A percentile compares a stretch with the other conserved stretches of the same genome.
Evolutionary conservation across 306 rosid species (phyloP).

Genomic region (Oxytropis ochrocephala): DNA sequence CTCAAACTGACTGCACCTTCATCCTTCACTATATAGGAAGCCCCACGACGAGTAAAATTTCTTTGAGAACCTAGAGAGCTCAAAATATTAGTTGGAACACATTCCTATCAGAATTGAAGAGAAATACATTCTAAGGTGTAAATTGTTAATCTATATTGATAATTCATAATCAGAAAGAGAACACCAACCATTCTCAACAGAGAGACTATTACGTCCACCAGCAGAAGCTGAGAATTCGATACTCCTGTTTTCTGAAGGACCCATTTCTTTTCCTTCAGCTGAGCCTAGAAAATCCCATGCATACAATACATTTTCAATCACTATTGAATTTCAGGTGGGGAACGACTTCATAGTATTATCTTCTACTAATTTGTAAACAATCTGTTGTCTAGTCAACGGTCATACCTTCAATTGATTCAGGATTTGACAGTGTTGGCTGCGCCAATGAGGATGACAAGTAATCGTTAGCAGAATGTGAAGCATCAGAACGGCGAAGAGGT

Average conservation of each 20-base stretch:
- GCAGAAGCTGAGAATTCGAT: conserved; percentile 43
- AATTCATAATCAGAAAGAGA: conserved; percentile 2
- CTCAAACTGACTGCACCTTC: conserved; percentile 43
- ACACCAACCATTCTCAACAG: conserved; percentile 52
- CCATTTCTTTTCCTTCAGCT: conserved; percentile 41
- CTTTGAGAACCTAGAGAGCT: conserved; percentile 50
- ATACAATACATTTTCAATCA: conserved; percentile 13
- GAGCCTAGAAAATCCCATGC: conserved; percentile 20
- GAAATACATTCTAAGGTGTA: neutral
- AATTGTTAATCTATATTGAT: neutral
- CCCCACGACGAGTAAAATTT: conserved; percentile 69
- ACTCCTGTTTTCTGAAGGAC: conserved; percentile 37
- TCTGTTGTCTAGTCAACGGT: neutral
- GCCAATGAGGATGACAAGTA: conserved; percentile 31
- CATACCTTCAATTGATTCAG: conserved; percentile 70
- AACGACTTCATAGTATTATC: neutral
- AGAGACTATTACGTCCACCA: conserved; percentile 46
- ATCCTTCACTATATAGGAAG: conserved; percentile 50
- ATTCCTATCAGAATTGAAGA: conserved; percentile 2
- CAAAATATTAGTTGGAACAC: conserved; percentile 4
- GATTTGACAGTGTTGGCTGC: conserved; percentile 35
- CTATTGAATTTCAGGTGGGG: conserved; percentile 2
- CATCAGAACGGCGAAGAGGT: conserved; percentile 79
- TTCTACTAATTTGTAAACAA: conserved; percentile 4
- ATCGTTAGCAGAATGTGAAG: conserved; percentile 51